Percentiles rank a stretch among this genome's conserved stretches.
Conservation (phyloP, 305 asterid genomes). For the Fraxinus dipetala region DNA sequence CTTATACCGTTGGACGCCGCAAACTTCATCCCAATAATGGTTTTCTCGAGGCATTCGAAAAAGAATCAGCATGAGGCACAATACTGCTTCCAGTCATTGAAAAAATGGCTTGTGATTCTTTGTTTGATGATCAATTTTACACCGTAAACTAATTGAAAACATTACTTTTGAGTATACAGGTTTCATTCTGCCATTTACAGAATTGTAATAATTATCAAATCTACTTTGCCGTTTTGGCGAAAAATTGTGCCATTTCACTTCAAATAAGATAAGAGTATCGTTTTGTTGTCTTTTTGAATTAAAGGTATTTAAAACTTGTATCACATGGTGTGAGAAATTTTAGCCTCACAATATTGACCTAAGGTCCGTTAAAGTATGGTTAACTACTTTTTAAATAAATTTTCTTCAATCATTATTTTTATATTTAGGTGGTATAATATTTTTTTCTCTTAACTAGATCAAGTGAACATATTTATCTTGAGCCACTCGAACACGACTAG, state of each 20-base stretch:
- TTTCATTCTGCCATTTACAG: background rate
- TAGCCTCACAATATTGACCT: background rate
- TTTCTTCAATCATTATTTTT: background rate
- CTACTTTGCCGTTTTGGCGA: background rate
- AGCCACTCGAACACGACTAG: background rate
- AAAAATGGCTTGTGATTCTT: conserved; percentile 70
- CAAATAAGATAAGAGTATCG: background rate
- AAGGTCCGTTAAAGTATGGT: background rate
- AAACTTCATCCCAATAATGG: conserved; percentile 62
- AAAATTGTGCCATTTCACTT: background rate
- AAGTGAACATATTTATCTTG: background rate
- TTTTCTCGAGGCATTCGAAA: conserved; percentile 51
- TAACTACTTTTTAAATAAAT: too few species aligned
- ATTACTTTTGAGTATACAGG: background rate
- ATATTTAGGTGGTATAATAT: too few species aligned
- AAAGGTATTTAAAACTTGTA: background rate
- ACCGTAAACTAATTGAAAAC: conserved; percentile 34
- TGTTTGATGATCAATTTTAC: conserved; percentile 62
- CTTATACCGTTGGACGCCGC: conserved; percentile 85
- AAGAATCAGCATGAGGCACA: conserved; percentile 53
- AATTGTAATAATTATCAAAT: background rate
- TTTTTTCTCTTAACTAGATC: background rate
- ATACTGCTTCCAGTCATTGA: conserved; percentile 66
- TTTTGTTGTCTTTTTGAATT: background rate
- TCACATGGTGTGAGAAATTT: background rate